Conservation (phyloP, 306 rosid species). For the Trifolium repens region DNA sequence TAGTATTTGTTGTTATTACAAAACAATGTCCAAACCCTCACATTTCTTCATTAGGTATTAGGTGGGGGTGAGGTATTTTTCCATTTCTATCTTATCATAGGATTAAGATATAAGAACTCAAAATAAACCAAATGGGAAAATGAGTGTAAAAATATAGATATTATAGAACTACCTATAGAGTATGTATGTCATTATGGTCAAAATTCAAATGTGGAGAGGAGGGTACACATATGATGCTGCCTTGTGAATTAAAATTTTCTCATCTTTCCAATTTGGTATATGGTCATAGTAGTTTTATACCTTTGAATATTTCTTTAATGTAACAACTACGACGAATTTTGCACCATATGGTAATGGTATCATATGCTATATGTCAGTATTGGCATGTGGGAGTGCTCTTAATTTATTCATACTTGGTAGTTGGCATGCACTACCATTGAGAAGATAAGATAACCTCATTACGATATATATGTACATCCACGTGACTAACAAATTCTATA, state of each 20-base stretch:
- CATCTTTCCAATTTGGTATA: conserved; percentile 16
- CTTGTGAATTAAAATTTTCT: conserved; percentile 29
- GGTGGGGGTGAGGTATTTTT: not conserved
- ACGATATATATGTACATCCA: conserved; percentile 36
- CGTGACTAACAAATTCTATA: conserved; percentile 45
- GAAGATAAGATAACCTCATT: conserved; percentile 43
- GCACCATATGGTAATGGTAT: conserved; percentile 4
- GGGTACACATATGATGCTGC: not conserved
- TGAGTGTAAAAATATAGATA: too few relatives aligned
- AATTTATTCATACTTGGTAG: conserved; percentile 37
- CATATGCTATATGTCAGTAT: conserved; percentile 47
- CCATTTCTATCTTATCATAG: not conserved
- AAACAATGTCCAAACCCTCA: not conserved
- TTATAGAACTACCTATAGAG: not conserved
- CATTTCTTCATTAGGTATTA: not conserved
- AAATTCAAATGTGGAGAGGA: conserved; percentile 18
- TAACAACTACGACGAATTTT: conserved; percentile 33
- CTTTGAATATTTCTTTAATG: conserved; percentile 34
- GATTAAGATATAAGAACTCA: not conserved
- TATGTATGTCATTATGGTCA: conserved; percentile 8
- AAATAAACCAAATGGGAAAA: not conserved
- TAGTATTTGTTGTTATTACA: too few relatives aligned
- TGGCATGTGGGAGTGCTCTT: conserved; percentile 45
- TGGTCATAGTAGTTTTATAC: not conserved
- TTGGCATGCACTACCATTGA: conserved; percentile 46